Conservation (phyloP, 164 flowering plant genomes). For the Magnolia kwangsiensis region DNA sequence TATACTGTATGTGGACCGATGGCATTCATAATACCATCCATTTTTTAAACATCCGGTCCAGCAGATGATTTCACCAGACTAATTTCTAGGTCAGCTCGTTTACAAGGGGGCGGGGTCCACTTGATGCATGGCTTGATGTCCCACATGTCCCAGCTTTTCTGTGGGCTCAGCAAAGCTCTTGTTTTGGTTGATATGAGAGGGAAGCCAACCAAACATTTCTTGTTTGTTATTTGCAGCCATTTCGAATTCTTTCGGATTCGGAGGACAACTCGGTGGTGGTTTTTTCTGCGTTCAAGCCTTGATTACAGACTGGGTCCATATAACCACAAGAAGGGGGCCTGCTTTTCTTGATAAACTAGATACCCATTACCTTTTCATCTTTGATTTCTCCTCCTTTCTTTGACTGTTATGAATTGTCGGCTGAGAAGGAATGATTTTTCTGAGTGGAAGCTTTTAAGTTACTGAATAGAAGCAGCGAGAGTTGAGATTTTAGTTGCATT, state of each 20-base stretch:
- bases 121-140: background rate
- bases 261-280: conserved; percentile 93
- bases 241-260: conserved; percentile 91
- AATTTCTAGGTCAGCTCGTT: background rate
- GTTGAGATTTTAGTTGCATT: background rate
- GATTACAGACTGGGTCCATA: conserved; percentile 1
- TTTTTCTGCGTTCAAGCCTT: conserved; percentile 78
- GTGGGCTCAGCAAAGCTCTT: background rate
- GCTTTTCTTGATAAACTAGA: background rate
- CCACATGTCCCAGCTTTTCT: background rate
- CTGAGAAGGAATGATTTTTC: background rate
- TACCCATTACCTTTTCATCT: background rate
- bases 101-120: background rate
- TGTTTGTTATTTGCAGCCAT: conserved; percentile 47
- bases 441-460: background rate
- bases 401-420: background rate
- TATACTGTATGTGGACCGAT: background rate
- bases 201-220: background rate
- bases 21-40: background rate
- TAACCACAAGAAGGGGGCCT: background rate
- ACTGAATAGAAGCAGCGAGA: background rate
- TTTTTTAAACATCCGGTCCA: too few species aligned
- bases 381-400: background rate
- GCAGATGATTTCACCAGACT: too few species aligned
- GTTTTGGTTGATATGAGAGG: background rate